Conservation (phyloP, 2,329 filamentous ascomycete genomes). For the Fusarium oxysporum region DNA sequence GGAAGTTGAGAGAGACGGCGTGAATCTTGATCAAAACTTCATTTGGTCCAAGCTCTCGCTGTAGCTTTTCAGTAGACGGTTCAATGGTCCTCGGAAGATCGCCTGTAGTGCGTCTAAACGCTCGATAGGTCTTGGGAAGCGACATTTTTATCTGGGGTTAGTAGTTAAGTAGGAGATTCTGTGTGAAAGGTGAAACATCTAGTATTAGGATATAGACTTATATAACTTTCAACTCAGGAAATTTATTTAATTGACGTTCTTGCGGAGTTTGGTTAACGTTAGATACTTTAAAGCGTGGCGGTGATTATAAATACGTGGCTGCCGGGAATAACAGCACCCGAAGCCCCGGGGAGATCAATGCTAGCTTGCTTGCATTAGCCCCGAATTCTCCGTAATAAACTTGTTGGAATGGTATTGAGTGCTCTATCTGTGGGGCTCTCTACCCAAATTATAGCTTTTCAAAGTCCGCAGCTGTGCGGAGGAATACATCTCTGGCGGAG, state of each 20-base stretch:
- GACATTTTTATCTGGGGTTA: not conserved
- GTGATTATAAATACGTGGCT: not conserved
- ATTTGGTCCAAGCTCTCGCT: not conserved
- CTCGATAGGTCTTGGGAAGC: not conserved
- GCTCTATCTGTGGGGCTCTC: not conserved
- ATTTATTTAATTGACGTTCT: not conserved
- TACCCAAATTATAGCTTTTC: fast-evolving
- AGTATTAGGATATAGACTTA: fast-evolving
- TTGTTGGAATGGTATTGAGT: too few relatives aligned
- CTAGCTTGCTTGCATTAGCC: too few relatives aligned
- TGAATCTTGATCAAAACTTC: not conserved
- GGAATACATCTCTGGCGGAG: not conserved
- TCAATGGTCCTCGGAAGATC: not conserved
- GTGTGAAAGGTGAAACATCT: not conserved
- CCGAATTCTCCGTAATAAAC: too few relatives aligned
- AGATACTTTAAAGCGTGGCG: not conserved
- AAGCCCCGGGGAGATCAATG: too few relatives aligned
- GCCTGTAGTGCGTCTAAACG: not conserved
- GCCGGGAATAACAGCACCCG: not conserved
- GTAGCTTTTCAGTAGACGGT: not conserved
- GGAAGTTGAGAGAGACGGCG: not conserved
- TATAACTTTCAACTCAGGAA: fast-evolving
- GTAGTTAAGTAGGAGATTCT: fast-evolving
- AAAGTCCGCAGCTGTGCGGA: not conserved
- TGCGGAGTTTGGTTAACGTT: not conserved